These are phyloP conservation scores for Wickerhamiella hasegawae DNA, from an alignment of 805 yeast species.

Conservation along the genomic window DNA sequence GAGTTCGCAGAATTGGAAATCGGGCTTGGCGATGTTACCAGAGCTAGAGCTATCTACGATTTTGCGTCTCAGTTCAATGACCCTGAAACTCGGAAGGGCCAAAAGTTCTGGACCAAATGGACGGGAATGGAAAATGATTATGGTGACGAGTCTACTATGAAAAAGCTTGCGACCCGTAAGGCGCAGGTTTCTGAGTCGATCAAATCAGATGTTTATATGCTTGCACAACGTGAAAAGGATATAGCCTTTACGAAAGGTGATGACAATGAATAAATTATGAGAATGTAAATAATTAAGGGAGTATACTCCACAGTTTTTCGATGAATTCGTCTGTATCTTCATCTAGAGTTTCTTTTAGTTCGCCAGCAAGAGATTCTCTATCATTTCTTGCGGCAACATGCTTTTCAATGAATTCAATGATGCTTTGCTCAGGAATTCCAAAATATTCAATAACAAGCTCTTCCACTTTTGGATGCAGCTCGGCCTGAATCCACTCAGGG, in stretches of 20 bases:
- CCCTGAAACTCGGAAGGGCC: conserved; percentile 16
- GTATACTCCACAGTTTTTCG: not conserved
- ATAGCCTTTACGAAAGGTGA: too few relatives aligned
- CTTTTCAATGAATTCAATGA: conserved; percentile 18
- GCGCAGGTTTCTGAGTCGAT: conserved; percentile 26
- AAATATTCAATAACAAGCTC: conserved; percentile 17
- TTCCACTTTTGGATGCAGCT: conserved; percentile 12
- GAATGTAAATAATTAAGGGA: not conserved
- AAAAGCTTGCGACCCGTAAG: conserved; percentile 53
- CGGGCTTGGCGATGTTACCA: conserved; percentile 30
- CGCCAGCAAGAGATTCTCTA: conserved; percentile 15
- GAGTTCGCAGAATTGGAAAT: conserved; percentile 42
- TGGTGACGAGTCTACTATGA: conserved; percentile 60
- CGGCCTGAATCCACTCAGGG: conserved; percentile 9
- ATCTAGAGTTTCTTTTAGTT: conserved; percentile 25
- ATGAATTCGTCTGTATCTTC: conserved; percentile 25
- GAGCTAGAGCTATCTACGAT: conserved; percentile 49
- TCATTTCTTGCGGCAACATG: conserved; percentile 15
- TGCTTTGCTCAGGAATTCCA: conserved; percentile 21
- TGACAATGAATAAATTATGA: not conserved
- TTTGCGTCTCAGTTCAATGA: conserved; percentile 34
- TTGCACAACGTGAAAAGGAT: conserved; percentile 10
- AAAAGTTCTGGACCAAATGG: conserved; percentile 50
- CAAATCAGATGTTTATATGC: conserved; percentile 15
- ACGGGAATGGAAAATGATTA: conserved; percentile 51